Evolutionary conservation across 345 rosid genomes (phyloP).

Genomic region (Atalantia buxifolia): DNA sequence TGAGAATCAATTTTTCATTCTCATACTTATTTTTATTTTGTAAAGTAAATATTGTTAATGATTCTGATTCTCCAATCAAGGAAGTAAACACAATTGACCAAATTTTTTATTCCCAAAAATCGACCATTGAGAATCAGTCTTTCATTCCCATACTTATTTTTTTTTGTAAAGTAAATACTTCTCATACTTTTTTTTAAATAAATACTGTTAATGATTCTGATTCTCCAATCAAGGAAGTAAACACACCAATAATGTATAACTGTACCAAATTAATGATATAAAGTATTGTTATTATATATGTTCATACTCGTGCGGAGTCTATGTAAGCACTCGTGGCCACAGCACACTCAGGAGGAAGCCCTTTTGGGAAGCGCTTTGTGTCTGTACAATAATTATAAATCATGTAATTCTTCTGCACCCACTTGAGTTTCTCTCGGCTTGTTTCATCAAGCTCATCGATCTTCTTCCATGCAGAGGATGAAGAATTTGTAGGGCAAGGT

Average conservation of each 20-base stretch:
- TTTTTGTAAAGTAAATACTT: too few species aligned
- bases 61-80: too few species aligned
- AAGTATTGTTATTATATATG: background rate
- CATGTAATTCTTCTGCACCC: conserved; percentile 51
- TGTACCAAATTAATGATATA: background rate
- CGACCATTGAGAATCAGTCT: too few species aligned
- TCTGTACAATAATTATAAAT: conserved; percentile 37
- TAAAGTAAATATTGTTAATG: too few species aligned
- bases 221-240: too few species aligned
- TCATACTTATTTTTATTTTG: too few species aligned
- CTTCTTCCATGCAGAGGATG: conserved; percentile 28
- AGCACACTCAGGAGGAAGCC: conserved; percentile 28
- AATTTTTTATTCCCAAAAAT: too few species aligned
- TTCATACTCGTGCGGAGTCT: background rate
- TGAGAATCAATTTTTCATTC: too few species aligned
- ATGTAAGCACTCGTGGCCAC: background rate
- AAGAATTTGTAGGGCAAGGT: conserved; percentile 1
- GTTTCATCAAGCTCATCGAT: conserved; percentile 35
- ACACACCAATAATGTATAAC: background rate
- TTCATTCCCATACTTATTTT: too few species aligned
- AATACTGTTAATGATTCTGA: too few species aligned
- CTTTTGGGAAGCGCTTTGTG: conserved; percentile 24
- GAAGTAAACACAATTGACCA: too few species aligned
- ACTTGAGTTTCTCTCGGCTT: conserved; percentile 31
- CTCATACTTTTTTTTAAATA: too few species aligned